phyloP scores from a whole-genome alignment of 768 basidiomycete species.

The Auricularia heimuer region DNA sequence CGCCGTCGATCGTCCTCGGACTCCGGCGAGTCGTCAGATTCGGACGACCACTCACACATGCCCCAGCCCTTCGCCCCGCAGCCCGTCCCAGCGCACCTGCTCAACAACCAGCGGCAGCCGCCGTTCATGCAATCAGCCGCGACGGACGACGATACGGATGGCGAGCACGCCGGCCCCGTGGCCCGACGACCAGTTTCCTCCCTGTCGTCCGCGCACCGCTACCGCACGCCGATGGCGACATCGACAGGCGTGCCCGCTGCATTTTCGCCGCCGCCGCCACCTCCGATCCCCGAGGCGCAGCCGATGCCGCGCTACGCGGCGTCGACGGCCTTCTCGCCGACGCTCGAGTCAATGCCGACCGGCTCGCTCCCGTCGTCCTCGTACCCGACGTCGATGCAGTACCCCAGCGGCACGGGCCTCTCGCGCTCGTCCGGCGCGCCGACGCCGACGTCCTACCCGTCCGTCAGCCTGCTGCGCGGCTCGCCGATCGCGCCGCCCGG shows the following conservation, averaged over 20 bases:
- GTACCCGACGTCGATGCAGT: background rate
- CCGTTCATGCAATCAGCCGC: background rate
- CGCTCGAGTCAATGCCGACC: background rate
- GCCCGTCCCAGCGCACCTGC: background rate
- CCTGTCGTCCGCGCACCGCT: constrained; percentile 55
- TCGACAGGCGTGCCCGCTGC: constrained; percentile 5
- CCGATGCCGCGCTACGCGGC: background rate
- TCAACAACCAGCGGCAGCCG: background rate
- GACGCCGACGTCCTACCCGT: background rate
- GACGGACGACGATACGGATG: constrained; percentile 8
- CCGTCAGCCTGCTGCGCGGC: background rate
- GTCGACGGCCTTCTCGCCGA: background rate
- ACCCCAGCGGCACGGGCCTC: background rate
- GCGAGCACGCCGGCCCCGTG: background rate
- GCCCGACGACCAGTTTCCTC: constrained; percentile 59
- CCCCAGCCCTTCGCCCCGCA: background rate
- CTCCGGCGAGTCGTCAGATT: background rate
- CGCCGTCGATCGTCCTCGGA: background rate
- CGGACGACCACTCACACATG: background rate
- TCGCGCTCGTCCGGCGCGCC: constrained; percentile 1
- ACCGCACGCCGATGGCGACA: constrained; percentile 63
- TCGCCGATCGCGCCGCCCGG: background rate
- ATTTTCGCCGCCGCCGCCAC: constrained; percentile 1
- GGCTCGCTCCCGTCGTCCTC: background rate
- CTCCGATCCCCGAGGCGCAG: background rate